Base-by-base conservation (phyloP, 2,329 filamentous ascomycete species). In the Fusarium luffae region DNA sequence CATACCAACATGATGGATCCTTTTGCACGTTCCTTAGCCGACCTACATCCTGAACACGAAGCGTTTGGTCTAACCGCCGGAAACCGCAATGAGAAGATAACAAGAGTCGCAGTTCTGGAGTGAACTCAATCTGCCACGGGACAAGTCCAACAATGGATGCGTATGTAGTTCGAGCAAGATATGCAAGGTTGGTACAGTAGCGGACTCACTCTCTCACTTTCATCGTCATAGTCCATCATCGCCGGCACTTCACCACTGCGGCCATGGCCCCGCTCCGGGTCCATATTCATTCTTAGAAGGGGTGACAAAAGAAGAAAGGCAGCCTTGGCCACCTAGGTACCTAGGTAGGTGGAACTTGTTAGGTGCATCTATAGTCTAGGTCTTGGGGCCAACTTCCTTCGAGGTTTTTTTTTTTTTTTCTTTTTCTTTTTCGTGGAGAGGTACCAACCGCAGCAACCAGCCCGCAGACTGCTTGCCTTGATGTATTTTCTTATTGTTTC, bases 191-290 rank as follows among this genome's bases (percentile, higher is more conserved):
- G 41, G 34, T 23, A 28, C 27, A 28, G 5, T 28, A 57, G 30
- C 32, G 46, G 30, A 46, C 60, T 52, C 32, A 37, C 32, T 44
- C 51, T 28, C 57, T 50, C 49, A 21, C 51, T 28, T 52, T 52
- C 49, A 21, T 63, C 67, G 67, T 68, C 67, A 70, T 70, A 51
- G 30, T 54, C 63, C 54, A 55, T 65, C 68, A 69, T 69, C 50
- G 30, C 37, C 61, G 65, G 63, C 59, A 54, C 51, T 68, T 68
- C 48, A 52, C 30, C 41, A 27, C 27, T 41, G 21, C 52, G 54
- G 40, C 48, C 48, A 28, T 65, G 43, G 49, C 60, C 55, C 44
- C 50, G 47, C 59, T 54, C 32, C 34, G 54, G 27, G 42, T 23
- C 62, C 42, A 70, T 32, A 28, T 32, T 59, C 34, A 55, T 44